phyloP scores from a whole-genome alignment of 1,284 basidiomycete genomes.

The Pholiota adiposa region DNA sequence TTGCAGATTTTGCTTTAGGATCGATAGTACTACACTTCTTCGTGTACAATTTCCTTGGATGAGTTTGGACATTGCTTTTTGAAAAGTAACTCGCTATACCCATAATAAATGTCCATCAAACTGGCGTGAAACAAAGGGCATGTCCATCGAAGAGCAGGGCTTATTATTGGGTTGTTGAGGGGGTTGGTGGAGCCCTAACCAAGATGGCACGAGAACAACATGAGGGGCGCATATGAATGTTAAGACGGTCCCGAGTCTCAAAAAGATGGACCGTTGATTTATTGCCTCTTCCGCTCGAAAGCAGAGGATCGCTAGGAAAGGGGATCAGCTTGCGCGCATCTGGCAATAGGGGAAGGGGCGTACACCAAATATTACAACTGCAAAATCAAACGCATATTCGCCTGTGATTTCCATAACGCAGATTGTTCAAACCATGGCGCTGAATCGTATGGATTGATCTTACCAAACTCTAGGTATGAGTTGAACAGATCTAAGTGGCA shows the following conservation, averaged over 20 bases:
- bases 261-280: neutral
- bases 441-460: neutral
- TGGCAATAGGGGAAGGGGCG: slow-evolving; percentile 29
- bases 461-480: slow-evolving; percentile 80
- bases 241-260: neutral
- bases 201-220: neutral
- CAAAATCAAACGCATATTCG: slow-evolving; percentile 84
- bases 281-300: slow-evolving; percentile 55
- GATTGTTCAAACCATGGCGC: neutral
- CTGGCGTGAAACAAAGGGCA: neutral
- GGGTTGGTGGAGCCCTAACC: too few species aligned
- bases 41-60: slow-evolving; percentile 90
- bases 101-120: neutral
- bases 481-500: slow-evolving; percentile 61
- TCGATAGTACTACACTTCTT: slow-evolving; percentile 98
- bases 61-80: slow-evolving; percentile 16
- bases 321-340: slow-evolving; percentile 19
- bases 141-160: neutral
- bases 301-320: slow-evolving; percentile 65
- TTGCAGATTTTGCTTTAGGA: slow-evolving; percentile 94
- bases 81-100: slow-evolving; percentile 2
- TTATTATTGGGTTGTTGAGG: too few species aligned
- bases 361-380: slow-evolving; percentile 80
- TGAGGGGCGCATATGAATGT: too few species aligned
- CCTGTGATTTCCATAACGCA: slow-evolving; percentile 41